Evolutionary conservation across 106 monocot genomes (phyloP), one percentile per base, ranked within the genome.

Genomic region (Iris macrosiphon): DNA sequence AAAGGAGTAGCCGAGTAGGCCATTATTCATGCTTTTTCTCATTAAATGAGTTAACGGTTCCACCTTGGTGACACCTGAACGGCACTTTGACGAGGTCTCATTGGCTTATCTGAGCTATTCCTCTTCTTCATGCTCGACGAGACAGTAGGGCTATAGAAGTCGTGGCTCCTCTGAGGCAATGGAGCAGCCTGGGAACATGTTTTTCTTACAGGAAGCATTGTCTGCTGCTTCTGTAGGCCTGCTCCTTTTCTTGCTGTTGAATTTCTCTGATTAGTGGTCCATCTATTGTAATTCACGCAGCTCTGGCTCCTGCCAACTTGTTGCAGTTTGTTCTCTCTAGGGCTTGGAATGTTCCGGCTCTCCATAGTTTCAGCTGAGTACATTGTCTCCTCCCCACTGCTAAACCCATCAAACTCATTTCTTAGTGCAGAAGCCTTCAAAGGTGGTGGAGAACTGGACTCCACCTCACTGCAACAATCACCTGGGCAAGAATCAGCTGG

Each of bases 341-440:
- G 96, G 57, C 82, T 96, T 3, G 96, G 85, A 19, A 82, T 80
- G 62, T 96, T 96, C 66, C 89, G 59, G 72, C 96, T 96, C 67
- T 96, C 96, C 96, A 89, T 96, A 34, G 96, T 96, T 75, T 96
- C 96, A 46, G 96, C 96, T 26, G 96, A 96, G 57, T 90, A 90
- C 89, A 96, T 90, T 0, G 96, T 96, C 42, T 96, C 89, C 39
- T 70, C 85, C 1, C 79, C 86, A 61, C 85, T 82, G 46, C 75
- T 79, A 52, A 80, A 83, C 3, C 75, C 82, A 54, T 77, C 75
- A 1, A 55, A 51, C 27, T 67, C 70, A 35, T 71, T 60, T 12
- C 20, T 61, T 6, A 68, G n/a, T 18, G 55, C 65, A 7, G 63
- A 65, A 33, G 44, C 55, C 28, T 68, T 71, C 53, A 76, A 29